A percentile compares a stretch with the other conserved stretches of the same genome.
Evolutionary conservation across 768 basidiomycete species (phyloP).

Genomic region (Tulasnella sp.): DNA sequence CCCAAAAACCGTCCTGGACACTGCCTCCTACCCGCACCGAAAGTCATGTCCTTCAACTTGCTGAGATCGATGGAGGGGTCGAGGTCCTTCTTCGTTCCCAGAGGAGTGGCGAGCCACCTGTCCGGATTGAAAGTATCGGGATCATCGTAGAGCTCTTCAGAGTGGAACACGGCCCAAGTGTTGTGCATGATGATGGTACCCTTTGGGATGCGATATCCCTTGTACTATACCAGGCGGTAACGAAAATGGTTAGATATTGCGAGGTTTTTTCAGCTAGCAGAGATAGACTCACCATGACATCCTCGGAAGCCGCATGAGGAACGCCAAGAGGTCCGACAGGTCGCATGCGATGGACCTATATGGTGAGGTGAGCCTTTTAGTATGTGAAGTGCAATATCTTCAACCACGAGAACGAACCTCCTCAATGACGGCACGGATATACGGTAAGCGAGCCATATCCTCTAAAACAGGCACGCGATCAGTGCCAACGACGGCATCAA

Average conservation of each 20-base stretch:
- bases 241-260: constrained; percentile 29
- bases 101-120: constrained; percentile 29
- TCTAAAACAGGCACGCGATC: constrained; percentile 31
- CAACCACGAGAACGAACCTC: constrained; percentile 32
- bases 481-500: constrained; percentile 34
- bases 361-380: neutral
- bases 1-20: constrained; percentile 7
- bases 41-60: constrained; percentile 3
- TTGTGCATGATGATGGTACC: constrained; percentile 16
- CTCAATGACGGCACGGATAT: constrained; percentile 35
- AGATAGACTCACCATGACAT: neutral
- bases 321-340: constrained; percentile 36
- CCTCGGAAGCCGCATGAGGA: constrained; percentile 2
- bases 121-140: constrained; percentile 41
- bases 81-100: neutral
- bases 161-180: constrained; percentile 28
- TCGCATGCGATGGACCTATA: constrained; percentile 5
- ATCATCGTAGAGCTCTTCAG: constrained; percentile 38
- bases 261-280: neutral
- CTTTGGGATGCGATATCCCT: constrained; percentile 16
- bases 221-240: constrained; percentile 8
- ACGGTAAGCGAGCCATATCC: constrained; percentile 39
- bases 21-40: constrained; percentile 7
- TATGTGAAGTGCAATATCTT: neutral
- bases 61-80: neutral